These are phyloP conservation scores for Tilletia walkeri DNA, from an alignment of 1,284 basidiomycete species.

Conservation along the genomic window DNA sequence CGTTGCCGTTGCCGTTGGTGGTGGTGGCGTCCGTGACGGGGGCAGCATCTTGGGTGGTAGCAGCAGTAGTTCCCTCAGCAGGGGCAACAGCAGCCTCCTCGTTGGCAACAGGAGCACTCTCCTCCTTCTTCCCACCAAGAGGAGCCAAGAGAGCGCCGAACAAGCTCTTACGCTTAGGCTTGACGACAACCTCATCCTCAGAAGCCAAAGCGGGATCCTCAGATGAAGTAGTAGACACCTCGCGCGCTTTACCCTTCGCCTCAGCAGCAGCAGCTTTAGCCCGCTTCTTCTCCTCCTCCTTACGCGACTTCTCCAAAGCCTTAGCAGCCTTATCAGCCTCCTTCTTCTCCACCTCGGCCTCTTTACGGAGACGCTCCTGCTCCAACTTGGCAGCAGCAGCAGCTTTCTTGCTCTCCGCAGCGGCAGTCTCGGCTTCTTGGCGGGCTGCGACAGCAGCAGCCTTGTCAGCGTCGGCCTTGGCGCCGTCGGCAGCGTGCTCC, in stretches of 20 bases:
- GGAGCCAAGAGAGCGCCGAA: background rate
- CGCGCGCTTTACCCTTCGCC: constrained; percentile 6
- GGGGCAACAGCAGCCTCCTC: background rate
- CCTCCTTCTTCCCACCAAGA: background rate
- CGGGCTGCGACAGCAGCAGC: background rate
- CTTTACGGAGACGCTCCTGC: background rate
- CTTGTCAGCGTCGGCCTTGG: constrained; percentile 3
- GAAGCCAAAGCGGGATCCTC: background rate
- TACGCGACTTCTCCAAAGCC: background rate
- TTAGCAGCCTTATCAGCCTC: constrained; percentile 2
- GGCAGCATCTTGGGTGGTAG: background rate
- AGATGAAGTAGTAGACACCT: background rate
- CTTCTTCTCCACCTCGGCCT: background rate
- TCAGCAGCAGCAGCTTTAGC: background rate
- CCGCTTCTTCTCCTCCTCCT: background rate
- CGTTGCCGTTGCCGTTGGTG: background rate
- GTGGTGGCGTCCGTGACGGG: background rate
- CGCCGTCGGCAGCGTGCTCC: background rate
- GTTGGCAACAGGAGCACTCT: background rate
- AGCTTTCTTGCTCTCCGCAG: constrained; percentile 14
- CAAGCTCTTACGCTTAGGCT: constrained; percentile 6
- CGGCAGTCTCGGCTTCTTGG: constrained; percentile 2
- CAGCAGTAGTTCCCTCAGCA: background rate
- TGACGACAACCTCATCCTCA: background rate
- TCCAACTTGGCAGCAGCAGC: constrained; percentile 6